Base-by-base conservation (phyloP, 768 basidiomycete genomes). In the Gyrodon lividus region DNA sequence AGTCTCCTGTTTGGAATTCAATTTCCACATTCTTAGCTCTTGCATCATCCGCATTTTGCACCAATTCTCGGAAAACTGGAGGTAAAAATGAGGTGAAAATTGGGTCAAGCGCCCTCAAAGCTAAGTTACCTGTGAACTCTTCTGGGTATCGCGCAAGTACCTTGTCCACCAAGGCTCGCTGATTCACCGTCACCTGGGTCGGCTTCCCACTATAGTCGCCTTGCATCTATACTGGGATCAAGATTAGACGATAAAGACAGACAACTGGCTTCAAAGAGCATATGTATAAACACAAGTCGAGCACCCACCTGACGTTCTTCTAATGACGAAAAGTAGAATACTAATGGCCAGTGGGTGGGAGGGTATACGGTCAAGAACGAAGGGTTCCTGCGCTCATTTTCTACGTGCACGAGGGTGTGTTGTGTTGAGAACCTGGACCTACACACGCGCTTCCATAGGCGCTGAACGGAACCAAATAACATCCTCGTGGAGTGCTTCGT, bases 31-130 rank as follows among this genome's bases (percentile, higher is more conserved):
- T 53, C 22, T 56, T 62, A 1, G 72, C 65, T 9, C 64, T 67
- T 2, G 71, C 77, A 64, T 80, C 78, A 52, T 79, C 77, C 8
- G 79, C 76, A 57, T 82, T 82, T 60, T 82, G 80, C 6, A 80
- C 59, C 17, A 82, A 64, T 58, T 81, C 80, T 43, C 80, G 63
- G 49, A 76, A 75, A 40, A 80, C 75, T 67, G 20, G 31, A 19
- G 39, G 12, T 14, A 12, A 31, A 14, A 31, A 31, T 12, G n/a
- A n/a, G n/a, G n/a, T 37, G 37, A 38, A 34, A 37, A n/a, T 37
- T 37, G 6, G 17, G 35, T 37, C 17, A n/a, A 19, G n/a, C n/a
- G 17, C 35, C 35, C n/a, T n/a, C n/a, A n/a, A n/a, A 37, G 7
- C 17, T 10, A 19, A 37, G 2, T 2, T 19, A 55, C 57, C 57